These are phyloP conservation scores for Hamamelis virginiana DNA, from an alignment of 164 flowering plant genomes.

Conservation along the genomic window DNA sequence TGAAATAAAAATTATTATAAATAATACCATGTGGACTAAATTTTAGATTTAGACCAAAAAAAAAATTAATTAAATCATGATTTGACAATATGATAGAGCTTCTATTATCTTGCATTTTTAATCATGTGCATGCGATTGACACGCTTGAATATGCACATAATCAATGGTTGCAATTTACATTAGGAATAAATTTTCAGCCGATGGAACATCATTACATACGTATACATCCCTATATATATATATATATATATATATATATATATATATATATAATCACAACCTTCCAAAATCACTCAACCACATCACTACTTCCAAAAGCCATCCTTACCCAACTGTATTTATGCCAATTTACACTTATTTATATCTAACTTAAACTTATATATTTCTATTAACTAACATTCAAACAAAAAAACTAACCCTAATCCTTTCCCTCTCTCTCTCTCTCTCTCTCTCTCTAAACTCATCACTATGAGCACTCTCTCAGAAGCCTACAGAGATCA, in stretches of 20 bases:
- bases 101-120: no score
- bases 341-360: not conserved
- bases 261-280: not conserved
- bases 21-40: no score
- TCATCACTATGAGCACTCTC: conserved; percentile 28
- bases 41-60: no score
- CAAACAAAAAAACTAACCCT: not conserved
- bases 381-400: not conserved
- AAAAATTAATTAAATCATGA: no score
- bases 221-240: no score
- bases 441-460: not conserved
- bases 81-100: no score
- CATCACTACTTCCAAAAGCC: conserved; percentile 30
- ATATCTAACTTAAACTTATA: not conserved
- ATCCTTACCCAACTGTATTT: conserved; percentile 15
- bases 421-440: not conserved
- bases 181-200: no score
- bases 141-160: no score
- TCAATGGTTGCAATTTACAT: no score
- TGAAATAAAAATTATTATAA: no score
- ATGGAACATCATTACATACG: no score
- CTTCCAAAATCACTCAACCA: conserved; percentile 23
- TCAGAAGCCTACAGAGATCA: conserved; percentile 34
- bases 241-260: not conserved
- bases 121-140: no score